phyloP scores from a whole-genome alignment of 768 basidiomycete species.

The Tricholoma sp. region DNA sequence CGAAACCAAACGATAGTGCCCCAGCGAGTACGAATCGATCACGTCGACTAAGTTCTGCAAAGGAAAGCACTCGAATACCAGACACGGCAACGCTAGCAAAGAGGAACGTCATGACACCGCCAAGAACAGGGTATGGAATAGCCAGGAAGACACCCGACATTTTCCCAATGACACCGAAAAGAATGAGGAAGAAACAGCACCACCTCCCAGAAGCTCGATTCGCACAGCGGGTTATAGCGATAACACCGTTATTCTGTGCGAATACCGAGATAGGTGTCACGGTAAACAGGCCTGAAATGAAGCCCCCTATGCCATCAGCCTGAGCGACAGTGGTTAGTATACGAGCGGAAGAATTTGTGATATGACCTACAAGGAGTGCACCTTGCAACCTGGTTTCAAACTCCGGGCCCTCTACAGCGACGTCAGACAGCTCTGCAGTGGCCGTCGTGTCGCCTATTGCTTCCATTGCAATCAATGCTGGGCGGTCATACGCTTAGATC shows the following conservation, averaged over 20 bases:
- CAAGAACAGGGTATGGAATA: conserved; percentile 78
- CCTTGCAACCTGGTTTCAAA: conserved; percentile 85
- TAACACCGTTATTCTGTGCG: conserved; percentile 71
- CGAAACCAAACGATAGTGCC: conserved; percentile 64
- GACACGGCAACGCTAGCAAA: conserved; percentile 73
- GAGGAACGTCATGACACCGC: conserved; percentile 84
- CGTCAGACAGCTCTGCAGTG: conserved; percentile 73
- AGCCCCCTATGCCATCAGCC: conserved; percentile 79
- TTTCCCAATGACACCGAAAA: conserved; percentile 79
- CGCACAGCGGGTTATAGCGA: conserved; percentile 81
- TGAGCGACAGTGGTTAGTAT: conserved; percentile 35
- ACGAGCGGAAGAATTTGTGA: conserved; percentile 32
- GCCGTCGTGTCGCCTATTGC: conserved; percentile 84
- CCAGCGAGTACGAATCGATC: conserved; percentile 70
- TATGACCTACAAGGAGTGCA: conserved; percentile 55
- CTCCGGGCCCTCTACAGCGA: conserved; percentile 66
- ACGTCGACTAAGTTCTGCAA: conserved; percentile 52
- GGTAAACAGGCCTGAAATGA: conserved; percentile 76
- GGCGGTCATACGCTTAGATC: not conserved
- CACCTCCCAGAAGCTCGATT: conserved; percentile 74
- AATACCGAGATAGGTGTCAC: conserved; percentile 78
- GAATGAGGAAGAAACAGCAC: conserved; percentile 75
- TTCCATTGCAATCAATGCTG: conserved; percentile 76
- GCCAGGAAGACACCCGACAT: conserved; percentile 80
- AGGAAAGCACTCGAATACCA: conserved; percentile 65